Conservation (phyloP, 2,329 filamentous ascomycete species). For the Colletotrichum abscissum region DNA sequence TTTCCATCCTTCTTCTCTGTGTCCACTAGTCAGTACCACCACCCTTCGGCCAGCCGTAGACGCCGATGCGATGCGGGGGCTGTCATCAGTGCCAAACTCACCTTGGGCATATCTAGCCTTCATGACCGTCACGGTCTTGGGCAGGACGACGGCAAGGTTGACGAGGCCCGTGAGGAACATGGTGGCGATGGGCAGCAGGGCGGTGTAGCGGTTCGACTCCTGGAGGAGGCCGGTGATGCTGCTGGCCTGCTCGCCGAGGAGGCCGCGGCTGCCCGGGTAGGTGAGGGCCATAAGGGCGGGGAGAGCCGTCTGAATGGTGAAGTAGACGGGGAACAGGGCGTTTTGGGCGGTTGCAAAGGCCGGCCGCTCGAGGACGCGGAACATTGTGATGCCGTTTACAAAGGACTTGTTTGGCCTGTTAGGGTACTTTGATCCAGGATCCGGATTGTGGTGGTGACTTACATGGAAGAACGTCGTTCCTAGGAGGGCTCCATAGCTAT, state of each 20-base stretch:
- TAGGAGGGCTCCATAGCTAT: conserved; percentile 86
- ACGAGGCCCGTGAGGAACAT: conserved; percentile 77
- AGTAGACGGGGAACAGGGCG: conserved; percentile 89
- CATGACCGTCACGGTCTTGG: conserved; percentile 81
- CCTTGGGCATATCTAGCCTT: conserved; percentile 82
- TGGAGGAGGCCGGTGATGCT: conserved; percentile 68
- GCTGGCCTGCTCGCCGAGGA: conserved; percentile 56
- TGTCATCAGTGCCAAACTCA: conserved; percentile 45
- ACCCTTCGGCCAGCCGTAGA: too few relatives aligned
- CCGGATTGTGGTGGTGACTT: conserved; percentile 29
- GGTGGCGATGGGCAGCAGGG: conserved; percentile 74
- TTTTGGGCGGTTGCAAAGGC: conserved; percentile 86
- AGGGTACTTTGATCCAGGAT: too few relatives aligned
- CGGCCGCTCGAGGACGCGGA: conserved; percentile 79
- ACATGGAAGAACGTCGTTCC: conserved; percentile 90
- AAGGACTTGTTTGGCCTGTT: conserved; percentile 69
- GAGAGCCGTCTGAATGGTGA: conserved; percentile 81
- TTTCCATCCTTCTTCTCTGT: conserved; percentile 89
- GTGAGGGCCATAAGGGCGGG: conserved; percentile 82
- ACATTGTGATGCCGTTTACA: conserved; percentile 78
- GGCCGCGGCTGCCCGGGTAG: conserved; percentile 72
- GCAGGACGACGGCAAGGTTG: conserved; percentile 80
- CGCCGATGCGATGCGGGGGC: too few relatives aligned
- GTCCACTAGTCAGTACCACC: not conserved
- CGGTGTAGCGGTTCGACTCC: conserved; percentile 69